Conservation (phyloP, 1,284 basidiomycete species). For the Stygiomarasmius scandens region DNA sequence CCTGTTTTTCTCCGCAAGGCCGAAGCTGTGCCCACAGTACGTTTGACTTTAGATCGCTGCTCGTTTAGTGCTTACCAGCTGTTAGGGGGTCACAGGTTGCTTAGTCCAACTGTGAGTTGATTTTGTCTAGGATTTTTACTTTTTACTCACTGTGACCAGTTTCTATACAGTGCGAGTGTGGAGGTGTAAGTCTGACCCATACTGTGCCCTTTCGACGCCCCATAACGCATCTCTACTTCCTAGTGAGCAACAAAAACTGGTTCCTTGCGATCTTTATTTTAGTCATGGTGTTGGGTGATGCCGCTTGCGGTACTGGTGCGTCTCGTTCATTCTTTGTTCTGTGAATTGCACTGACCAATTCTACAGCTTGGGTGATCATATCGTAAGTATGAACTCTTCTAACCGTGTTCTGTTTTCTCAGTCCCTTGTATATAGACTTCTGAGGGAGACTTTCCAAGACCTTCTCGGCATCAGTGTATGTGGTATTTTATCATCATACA, state of each 20-base stretch:
- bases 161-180: slow-evolving; percentile 17
- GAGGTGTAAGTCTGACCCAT: slow-evolving; percentile 8
- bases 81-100: slow-evolving; percentile 15
- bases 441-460: slow-evolving; percentile 12
- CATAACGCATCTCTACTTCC: neutral
- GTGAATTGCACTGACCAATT: neutral
- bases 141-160: neutral
- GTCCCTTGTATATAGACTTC: slow-evolving; percentile 6
- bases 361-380: slow-evolving; percentile 17
- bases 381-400: slow-evolving; percentile 7
- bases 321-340: neutral
- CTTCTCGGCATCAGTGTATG: slow-evolving; percentile 15
- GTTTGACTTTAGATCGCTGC: neutral
- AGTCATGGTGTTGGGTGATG: slow-evolving; percentile 10
- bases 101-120: slow-evolving; percentile 15
- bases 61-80: neutral
- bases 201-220: neutral
- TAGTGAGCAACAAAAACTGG: slow-evolving; percentile 17
- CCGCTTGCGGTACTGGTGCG: slow-evolving; percentile 17
- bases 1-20: slow-evolving; percentile 1
- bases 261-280: slow-evolving; percentile 10
- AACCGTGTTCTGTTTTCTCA: neutral
- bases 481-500: neutral
- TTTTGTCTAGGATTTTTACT: too few species aligned
- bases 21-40: slow-evolving; percentile 16